A percentile compares a stretch with the other conserved stretches of the same genome.
phyloP scores from a whole-genome alignment of 495 filamentous ascomycete genomes.

The Trichoderma gamsii region DNA sequence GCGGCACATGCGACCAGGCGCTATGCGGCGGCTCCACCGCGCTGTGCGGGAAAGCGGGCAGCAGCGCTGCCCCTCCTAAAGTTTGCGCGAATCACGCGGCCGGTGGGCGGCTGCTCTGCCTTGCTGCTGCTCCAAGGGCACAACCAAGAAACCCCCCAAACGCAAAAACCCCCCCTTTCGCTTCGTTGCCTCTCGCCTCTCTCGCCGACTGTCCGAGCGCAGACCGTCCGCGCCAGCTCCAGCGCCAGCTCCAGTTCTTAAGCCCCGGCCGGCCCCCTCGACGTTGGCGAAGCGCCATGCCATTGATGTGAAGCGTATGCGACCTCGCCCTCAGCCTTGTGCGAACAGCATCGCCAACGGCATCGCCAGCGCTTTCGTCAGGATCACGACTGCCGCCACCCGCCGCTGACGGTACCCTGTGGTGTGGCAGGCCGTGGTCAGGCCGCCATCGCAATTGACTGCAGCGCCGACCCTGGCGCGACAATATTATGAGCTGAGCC shows the following conservation, averaged over 20 bases:
- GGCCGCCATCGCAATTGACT: slow-evolving; percentile 1
- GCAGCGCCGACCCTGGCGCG: slow-evolving; percentile 13
- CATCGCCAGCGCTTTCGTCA: neutral
- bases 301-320: slow-evolving; percentile 11
- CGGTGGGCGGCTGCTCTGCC: slow-evolving; percentile 2
- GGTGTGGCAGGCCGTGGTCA: neutral
- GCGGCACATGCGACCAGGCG: slow-evolving; percentile 1
- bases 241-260: neutral
- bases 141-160: neutral
- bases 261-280: neutral
- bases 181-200: neutral
- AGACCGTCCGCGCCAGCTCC: neutral
- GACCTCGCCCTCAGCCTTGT: slow-evolving; percentile 9
- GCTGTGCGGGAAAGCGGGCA: slow-evolving; percentile 12
- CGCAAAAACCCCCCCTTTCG: neutral
- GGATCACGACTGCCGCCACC: neutral
- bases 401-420: neutral
- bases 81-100: slow-evolving; percentile 13
- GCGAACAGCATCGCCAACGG: slow-evolving; percentile 11
- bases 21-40: slow-evolving; percentile 5
- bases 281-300: neutral
- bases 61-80: slow-evolving; percentile 13
- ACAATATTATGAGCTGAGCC: slow-evolving; percentile 10
- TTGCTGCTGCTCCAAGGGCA: slow-evolving; percentile 13
- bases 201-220: neutral